Conservation (phyloP, 1,284 basidiomycete genomes). For the Porphyrellus sp. region DNA sequence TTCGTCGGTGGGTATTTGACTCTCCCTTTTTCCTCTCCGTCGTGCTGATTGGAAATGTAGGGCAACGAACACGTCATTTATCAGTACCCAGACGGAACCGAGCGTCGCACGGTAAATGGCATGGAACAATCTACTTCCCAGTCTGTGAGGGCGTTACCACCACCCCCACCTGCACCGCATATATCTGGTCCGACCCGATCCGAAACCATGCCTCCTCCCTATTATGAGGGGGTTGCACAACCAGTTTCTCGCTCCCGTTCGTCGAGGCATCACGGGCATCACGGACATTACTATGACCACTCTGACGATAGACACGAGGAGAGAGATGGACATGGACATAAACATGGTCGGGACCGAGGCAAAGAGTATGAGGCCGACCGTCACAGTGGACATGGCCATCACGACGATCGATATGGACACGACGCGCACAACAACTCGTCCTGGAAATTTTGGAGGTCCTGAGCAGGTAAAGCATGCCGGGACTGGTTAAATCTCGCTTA, state of each 20-base stretch:
- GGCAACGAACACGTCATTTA: conserved; percentile 70
- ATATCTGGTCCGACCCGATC: conserved; percentile 2
- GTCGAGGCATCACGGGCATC: conserved; percentile 23
- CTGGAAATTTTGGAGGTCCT: conserved; percentile 19
- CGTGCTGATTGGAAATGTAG: conserved; percentile 36
- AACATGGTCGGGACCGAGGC: conserved; percentile 10
- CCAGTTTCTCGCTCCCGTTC: conserved; percentile 17
- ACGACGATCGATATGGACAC: conserved; percentile 5
- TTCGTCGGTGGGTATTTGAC: conserved; percentile 43
- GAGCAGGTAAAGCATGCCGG: neutral
- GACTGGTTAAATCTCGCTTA: neutral
- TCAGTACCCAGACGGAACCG: conserved; percentile 60
- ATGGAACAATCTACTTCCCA: conserved; percentile 48
- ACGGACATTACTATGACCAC: conserved; percentile 10
- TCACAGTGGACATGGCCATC: conserved; percentile 8
- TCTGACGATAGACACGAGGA: conserved; percentile 12
- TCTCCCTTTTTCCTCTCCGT: conserved; percentile 11
- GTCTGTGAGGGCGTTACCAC: conserved; percentile 12
- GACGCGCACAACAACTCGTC: conserved; percentile 5
- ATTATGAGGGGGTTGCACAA: conserved; percentile 19
- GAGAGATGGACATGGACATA: conserved; percentile 14
- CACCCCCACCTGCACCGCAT: conserved; percentile 5
- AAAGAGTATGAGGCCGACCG: conserved; percentile 7
- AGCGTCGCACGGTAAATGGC: conserved; percentile 65
- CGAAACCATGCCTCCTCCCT: conserved; percentile 18